These are phyloP conservation scores for Neurospora terricola DNA, from an alignment of 495 filamentous ascomycete species.

Conservation along the genomic window DNA sequence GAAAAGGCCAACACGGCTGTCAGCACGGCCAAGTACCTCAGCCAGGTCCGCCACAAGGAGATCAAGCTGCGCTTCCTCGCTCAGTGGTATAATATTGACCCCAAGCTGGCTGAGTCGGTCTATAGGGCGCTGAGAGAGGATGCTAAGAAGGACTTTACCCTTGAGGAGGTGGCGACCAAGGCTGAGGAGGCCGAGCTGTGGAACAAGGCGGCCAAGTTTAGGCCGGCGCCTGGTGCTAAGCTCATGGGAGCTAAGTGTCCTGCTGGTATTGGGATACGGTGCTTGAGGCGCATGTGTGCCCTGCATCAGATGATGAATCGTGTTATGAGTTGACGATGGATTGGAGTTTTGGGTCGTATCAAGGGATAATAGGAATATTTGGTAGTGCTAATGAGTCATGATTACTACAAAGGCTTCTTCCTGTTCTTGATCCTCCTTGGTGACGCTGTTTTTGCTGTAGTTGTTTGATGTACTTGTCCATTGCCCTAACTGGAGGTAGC, in stretches of 20 bases:
- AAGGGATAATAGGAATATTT: neutral
- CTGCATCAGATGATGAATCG: neutral
- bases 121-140: neutral
- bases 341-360: neutral
- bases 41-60: slow-evolving; percentile 21
- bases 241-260: neutral
- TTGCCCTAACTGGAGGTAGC: too few species aligned
- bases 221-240: neutral
- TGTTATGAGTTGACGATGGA: neutral
- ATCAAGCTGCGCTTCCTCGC: slow-evolving; percentile 26
- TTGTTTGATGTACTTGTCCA: neutral
- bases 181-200: neutral
- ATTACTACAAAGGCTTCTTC: neutral
- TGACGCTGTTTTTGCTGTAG: neutral
- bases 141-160: neutral
- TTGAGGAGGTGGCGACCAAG: neutral
- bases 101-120: slow-evolving; percentile 28
- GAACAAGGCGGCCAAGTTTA: neutral
- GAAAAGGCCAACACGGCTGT: slow-evolving; percentile 33
- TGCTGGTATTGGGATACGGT: neutral
- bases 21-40: slow-evolving; percentile 38
- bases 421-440: neutral
- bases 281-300: neutral
- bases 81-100: slow-evolving; percentile 42
- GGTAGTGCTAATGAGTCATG: neutral